These are phyloP conservation scores for Neurospora cerealis DNA, from an alignment of 495 filamentous ascomycete species.

Conservation along the genomic window DNA sequence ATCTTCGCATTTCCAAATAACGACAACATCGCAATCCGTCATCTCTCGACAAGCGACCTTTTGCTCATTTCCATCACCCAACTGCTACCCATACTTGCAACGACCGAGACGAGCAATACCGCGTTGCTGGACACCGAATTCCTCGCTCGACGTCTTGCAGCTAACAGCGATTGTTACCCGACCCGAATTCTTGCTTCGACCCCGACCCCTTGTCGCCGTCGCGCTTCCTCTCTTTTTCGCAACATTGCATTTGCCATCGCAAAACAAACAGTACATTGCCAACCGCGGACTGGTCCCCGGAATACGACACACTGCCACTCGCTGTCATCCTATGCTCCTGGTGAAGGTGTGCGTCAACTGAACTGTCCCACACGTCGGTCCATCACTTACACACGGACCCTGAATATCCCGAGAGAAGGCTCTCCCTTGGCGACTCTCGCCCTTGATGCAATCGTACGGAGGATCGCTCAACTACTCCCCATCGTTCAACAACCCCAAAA, in stretches of 20 bases:
- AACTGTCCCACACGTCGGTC: conserved; percentile 15
- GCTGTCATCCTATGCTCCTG: conserved; percentile 9
- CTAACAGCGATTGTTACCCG: not conserved
- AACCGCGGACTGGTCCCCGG: not conserved
- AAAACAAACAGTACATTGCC: not conserved
- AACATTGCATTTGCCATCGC: not conserved
- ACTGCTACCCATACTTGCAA: not conserved
- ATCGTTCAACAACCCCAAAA: conserved; percentile 58
- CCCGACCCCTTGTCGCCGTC: not conserved
- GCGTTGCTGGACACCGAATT: not conserved
- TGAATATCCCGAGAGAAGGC: not conserved
- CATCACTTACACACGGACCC: conserved; percentile 7
- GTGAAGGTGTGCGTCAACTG: conserved; percentile 12
- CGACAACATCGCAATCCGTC: not conserved
- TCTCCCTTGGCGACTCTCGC: conserved; percentile 9
- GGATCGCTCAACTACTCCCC: conserved; percentile 60
- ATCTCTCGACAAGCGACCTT: not conserved
- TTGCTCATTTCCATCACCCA: not conserved
- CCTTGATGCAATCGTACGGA: conserved; percentile 60
- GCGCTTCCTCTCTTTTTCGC: not conserved
- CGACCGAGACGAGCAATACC: not conserved
- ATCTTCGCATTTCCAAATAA: not conserved
- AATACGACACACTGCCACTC: not conserved
- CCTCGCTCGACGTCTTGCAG: not conserved
- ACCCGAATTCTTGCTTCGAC: not conserved